These are phyloP conservation scores for Paraconiothyrium brasiliense DNA, from an alignment of 2,329 filamentous ascomycete species.

Conservation along the genomic window DNA sequence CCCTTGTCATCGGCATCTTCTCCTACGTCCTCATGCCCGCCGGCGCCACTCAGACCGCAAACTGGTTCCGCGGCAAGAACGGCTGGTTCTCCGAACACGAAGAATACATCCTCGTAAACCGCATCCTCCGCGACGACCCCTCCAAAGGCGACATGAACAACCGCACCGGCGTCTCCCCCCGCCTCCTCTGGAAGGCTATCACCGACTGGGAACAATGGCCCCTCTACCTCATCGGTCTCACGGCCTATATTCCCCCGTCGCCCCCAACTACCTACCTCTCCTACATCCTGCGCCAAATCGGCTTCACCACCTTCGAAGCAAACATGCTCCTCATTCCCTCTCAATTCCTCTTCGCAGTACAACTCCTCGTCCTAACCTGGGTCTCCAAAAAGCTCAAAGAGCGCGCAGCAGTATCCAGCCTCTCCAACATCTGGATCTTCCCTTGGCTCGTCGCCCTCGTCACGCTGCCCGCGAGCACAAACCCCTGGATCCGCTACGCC, in stretches of 20 bases:
- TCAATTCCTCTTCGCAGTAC: slow-evolving; percentile 49
- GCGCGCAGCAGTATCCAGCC: slow-evolving; percentile 57
- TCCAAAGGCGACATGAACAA: slow-evolving; percentile 65
- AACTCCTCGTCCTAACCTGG: slow-evolving; percentile 57
- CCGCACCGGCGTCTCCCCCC: slow-evolving; percentile 34
- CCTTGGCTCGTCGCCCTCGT: slow-evolving; percentile 65
- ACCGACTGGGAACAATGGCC: slow-evolving; percentile 46
- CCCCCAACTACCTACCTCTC: slow-evolving; percentile 56
- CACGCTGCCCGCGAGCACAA: slow-evolving; percentile 55
- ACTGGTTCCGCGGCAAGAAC: slow-evolving; percentile 64
- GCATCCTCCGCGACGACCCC: slow-evolving; percentile 66
- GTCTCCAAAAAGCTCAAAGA: slow-evolving; percentile 58
- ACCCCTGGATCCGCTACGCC: slow-evolving; percentile 63
- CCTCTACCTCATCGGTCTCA: slow-evolving; percentile 47
- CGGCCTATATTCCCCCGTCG: slow-evolving; percentile 52
- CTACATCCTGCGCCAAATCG: slow-evolving; percentile 65
- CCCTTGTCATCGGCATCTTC: slow-evolving; percentile 61
- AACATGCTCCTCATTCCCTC: slow-evolving; percentile 70
- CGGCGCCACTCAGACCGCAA: slow-evolving; percentile 59
- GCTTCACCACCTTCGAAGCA: slow-evolving; percentile 69
- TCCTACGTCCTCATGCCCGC: slow-evolving; percentile 66
- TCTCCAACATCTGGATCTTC: slow-evolving; percentile 67
- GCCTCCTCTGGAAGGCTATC: slow-evolving; percentile 33
- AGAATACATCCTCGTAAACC: slow-evolving; percentile 70
- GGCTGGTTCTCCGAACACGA: slow-evolving; percentile 70